These are phyloP conservation scores for Vigna angularis DNA, from an alignment of 306 rosid species.

Conservation along the genomic window DNA sequence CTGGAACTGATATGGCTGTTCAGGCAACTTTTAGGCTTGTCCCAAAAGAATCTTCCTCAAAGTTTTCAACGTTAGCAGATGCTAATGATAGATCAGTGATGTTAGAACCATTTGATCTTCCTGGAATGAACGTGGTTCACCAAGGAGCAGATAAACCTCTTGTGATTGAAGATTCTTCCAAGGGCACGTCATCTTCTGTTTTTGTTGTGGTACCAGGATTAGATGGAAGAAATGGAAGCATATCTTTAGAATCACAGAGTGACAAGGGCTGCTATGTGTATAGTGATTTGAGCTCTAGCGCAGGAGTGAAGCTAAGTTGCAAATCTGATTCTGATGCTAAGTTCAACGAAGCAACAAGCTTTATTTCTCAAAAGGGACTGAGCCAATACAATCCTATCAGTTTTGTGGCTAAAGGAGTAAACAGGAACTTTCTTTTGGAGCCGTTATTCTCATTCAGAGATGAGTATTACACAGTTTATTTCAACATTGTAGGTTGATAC, in stretches of 20 bases:
- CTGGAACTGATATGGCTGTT: conserved; percentile 58
- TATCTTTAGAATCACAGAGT: conserved; percentile 69
- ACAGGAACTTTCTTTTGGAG: conserved; percentile 67
- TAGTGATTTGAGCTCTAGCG: conserved; percentile 39
- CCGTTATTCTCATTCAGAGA: conserved; percentile 74
- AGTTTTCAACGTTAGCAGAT: conserved; percentile 13
- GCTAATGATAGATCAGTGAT: conserved; percentile 49
- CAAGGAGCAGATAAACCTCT: conserved; percentile 59
- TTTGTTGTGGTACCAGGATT: conserved; percentile 69
- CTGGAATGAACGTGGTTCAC: conserved; percentile 69
- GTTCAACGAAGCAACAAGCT: conserved; percentile 69
- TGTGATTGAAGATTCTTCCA: conserved; percentile 48
- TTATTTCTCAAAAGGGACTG: conserved; percentile 53
- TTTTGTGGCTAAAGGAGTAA: conserved; percentile 73
- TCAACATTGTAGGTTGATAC: conserved; percentile 16
- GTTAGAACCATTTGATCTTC: conserved; percentile 77
- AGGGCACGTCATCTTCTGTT: conserved; percentile 38
- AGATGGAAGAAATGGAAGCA: conserved; percentile 60
- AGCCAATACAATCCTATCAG: conserved; percentile 74
- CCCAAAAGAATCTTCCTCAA: conserved; percentile 42
- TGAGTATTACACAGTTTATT: conserved; percentile 78
- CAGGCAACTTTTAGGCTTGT: conserved; percentile 81
- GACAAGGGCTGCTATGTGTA: conserved; percentile 65
- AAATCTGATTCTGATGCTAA: conserved; percentile 38
- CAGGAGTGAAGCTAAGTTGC: conserved; percentile 67